Evolutionary conservation across 768 basidiomycete species (phyloP).

Genomic region (Leccinum imitatum): DNA sequence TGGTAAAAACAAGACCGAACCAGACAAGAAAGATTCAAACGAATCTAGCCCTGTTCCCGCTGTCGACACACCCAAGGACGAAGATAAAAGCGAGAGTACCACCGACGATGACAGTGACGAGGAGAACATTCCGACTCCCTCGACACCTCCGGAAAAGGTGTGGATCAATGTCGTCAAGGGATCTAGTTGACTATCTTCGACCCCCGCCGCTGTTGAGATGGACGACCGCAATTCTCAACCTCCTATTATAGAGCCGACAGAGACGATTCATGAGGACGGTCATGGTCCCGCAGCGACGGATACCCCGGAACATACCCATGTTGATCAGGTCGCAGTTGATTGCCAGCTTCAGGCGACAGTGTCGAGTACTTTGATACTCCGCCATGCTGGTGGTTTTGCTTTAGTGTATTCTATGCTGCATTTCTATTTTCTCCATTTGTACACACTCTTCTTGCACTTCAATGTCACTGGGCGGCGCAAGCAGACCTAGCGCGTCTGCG

Average conservation of each 20-base stretch:
- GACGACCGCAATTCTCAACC: constrained; percentile 15
- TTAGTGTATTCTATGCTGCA: constrained; percentile 42
- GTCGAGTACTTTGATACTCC: constrained; percentile 27
- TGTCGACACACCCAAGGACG: constrained; percentile 22
- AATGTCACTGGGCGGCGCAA: constrained; percentile 29
- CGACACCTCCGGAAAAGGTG: constrained; percentile 28
- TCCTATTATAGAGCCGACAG: constrained; percentile 29
- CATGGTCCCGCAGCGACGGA: constrained; percentile 20
- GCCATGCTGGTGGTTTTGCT: constrained; percentile 36
- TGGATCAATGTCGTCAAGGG: constrained; percentile 29
- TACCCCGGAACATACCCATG: constrained; percentile 22
- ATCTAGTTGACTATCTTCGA: constrained; percentile 34
- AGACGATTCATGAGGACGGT: constrained; percentile 21
- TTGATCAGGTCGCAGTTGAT: constrained; percentile 18
- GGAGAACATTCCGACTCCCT: constrained; percentile 39
- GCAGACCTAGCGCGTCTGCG: constrained; percentile 24
- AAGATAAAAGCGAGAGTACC: constrained; percentile 33
- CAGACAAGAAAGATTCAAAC: constrained; percentile 39
- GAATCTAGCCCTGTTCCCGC: constrained; percentile 17
- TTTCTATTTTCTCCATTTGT: constrained; percentile 45
- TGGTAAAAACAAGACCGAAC: constrained; percentile 44
- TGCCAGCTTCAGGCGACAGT: constrained; percentile 27
- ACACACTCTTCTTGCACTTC: constrained; percentile 41
- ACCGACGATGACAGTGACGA: constrained; percentile 43
- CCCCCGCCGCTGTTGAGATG: constrained; percentile 19